These are phyloP conservation scores for Solanum aculeatissimum DNA, from an alignment of 305 asterid species.

Conservation along the genomic window DNA sequence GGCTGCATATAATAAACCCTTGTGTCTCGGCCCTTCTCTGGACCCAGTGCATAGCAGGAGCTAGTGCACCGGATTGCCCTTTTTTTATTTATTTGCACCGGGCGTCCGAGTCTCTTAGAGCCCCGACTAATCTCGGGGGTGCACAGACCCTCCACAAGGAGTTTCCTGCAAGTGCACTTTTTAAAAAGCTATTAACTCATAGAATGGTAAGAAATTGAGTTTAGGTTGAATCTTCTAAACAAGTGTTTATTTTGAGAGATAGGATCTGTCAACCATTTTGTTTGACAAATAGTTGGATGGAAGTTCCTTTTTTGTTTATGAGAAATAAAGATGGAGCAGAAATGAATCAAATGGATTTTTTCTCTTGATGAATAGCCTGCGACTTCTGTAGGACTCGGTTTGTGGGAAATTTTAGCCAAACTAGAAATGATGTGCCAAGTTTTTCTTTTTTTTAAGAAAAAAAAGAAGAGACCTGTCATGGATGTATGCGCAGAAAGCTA, in stretches of 20 bases:
- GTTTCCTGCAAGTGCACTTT: neutral
- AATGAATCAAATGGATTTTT: neutral
- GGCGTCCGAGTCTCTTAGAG: too few species aligned
- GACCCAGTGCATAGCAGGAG: neutral
- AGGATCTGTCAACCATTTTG: neutral
- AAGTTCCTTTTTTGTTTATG: neutral
- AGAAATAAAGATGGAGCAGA: neutral
- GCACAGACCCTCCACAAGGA: too few species aligned
- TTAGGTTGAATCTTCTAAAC: neutral
- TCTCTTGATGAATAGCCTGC: neutral
- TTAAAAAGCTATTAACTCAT: neutral
- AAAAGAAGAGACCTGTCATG: neutral
- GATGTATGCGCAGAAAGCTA: neutral
- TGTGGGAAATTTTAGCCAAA: neutral
- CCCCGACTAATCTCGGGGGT: too few species aligned
- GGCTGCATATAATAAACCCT: neutral
- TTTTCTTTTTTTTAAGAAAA: neutral
- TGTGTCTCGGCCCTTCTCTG: neutral
- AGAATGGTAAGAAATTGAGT: neutral
- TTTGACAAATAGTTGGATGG: neutral
- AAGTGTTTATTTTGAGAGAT: neutral
- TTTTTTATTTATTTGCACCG: too few species aligned
- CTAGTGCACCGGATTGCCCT: neutral
- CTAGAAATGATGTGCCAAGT: neutral
- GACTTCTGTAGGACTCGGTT: neutral